These are phyloP conservation scores for Mollisia scopiformis DNA, from an alignment of 2,329 filamentous ascomycete genomes.

Conservation along the genomic window DNA sequence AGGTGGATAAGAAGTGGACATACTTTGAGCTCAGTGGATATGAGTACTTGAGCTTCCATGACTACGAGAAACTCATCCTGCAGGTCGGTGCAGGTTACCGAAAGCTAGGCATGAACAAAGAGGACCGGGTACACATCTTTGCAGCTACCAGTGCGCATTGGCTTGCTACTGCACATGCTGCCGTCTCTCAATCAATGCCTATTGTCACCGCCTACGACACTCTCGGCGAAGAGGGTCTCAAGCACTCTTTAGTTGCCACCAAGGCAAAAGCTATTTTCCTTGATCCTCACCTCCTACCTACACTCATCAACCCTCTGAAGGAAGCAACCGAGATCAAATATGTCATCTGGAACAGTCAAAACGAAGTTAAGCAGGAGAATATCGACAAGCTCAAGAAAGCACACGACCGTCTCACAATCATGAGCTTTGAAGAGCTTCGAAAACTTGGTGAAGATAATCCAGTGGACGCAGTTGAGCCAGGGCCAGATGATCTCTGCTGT, in stretches of 20 bases:
- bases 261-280: slow-evolving; percentile 82
- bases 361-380: slow-evolving; percentile 52
- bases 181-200: slow-evolving; percentile 80
- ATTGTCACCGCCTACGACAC: slow-evolving; percentile 97
- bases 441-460: slow-evolving; percentile 61
- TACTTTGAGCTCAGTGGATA: slow-evolving; percentile 85
- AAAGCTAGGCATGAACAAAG: slow-evolving; percentile 70
- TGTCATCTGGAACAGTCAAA: slow-evolving; percentile 64
- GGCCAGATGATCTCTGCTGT: slow-evolving; percentile 79
- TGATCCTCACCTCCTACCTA: slow-evolving; percentile 75
- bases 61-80: slow-evolving; percentile 73
- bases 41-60: slow-evolving; percentile 75
- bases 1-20: slow-evolving; percentile 86
- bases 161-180: slow-evolving; percentile 81
- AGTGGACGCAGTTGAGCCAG: slow-evolving; percentile 71
- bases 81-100: slow-evolving; percentile 72
- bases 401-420: slow-evolving; percentile 55
- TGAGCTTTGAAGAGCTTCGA: slow-evolving; percentile 57
- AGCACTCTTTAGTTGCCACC: slow-evolving; percentile 84
- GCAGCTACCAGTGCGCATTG: slow-evolving; percentile 74
- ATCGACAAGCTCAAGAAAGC: slow-evolving; percentile 57
- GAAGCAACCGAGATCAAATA: slow-evolving; percentile 58
- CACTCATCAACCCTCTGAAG: slow-evolving; percentile 58
- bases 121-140: slow-evolving; percentile 78
- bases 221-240: slow-evolving; percentile 80